A percentile compares a stretch with the other conserved stretches of the same genome.
phyloP scores from a whole-genome alignment of 306 rosid genomes.

The Acacia crassicarpa region DNA sequence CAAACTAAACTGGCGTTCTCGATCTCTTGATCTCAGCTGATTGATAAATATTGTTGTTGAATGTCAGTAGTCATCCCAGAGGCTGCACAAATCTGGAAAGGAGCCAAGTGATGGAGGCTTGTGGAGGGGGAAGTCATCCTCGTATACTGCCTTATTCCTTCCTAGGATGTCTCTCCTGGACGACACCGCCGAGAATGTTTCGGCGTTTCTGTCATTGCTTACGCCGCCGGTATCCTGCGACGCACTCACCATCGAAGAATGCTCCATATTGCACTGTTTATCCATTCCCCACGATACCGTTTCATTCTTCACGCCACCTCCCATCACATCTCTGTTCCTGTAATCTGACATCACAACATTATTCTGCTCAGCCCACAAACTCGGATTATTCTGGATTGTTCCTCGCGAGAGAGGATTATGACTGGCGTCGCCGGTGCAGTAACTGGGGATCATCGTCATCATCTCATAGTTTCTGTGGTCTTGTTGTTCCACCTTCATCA shows the following conservation, averaged over 20 bases:
- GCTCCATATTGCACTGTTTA: conserved; percentile 55
- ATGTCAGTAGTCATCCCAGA: conserved; percentile 58
- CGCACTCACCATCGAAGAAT: background rate
- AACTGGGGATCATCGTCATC: conserved; percentile 30
- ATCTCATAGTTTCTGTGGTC: conserved; percentile 34
- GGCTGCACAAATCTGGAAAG: conserved; percentile 48
- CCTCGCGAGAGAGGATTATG: background rate
- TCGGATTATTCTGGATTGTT: background rate
- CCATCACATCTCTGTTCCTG: background rate
- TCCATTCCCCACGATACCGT: conserved; percentile 10
- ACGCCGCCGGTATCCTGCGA: conserved; percentile 31
- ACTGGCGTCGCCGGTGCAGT: background rate
- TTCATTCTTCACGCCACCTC: conserved; percentile 16
- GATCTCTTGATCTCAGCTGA: too few relatives aligned
- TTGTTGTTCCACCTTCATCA: conserved; percentile 40
- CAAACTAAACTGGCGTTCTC: background rate
- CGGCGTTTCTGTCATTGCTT: conserved; percentile 59
- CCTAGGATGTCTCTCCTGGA: conserved; percentile 36
- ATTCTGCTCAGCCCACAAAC: background rate
- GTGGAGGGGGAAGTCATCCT: conserved; percentile 30
- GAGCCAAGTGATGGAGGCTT: conserved; percentile 33
- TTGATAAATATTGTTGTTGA: too few relatives aligned
- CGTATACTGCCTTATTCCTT: conserved; percentile 27
- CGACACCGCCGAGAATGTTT: conserved; percentile 57
- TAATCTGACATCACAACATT: background rate